These are phyloP conservation scores for Decorospora gaudefroyi DNA, from an alignment of 2,329 filamentous ascomycete species.

Conservation along the genomic window DNA sequence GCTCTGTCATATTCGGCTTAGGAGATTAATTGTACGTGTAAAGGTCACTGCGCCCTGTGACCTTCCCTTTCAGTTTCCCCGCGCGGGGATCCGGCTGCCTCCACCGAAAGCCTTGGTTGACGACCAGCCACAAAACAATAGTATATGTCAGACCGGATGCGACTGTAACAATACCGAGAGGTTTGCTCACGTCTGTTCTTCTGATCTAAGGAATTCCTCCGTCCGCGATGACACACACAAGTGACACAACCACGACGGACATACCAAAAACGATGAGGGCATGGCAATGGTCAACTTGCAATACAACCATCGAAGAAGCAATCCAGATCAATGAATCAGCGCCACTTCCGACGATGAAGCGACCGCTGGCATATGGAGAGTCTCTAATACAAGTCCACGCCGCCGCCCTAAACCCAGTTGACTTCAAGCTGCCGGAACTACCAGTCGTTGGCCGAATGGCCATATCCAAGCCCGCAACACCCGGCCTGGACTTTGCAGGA, in stretches of 20 bases:
- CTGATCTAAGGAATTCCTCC: too few relatives aligned
- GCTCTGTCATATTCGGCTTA: too few relatives aligned
- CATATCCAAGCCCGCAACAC: slow-evolving; percentile 30
- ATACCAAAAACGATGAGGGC: slow-evolving; percentile 29
- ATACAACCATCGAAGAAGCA: slow-evolving; percentile 18
- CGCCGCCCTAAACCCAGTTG: slow-evolving; percentile 32
- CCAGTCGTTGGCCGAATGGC: slow-evolving; percentile 23
- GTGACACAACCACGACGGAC: slow-evolving; percentile 2
- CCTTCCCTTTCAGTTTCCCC: slow-evolving; percentile 3
- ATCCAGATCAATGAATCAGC: slow-evolving; percentile 16
- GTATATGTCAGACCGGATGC: slow-evolving; percentile 5
- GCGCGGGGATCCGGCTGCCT: slow-evolving; percentile 13
- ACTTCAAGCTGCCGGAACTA: slow-evolving; percentile 30
- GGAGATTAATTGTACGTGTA: too few relatives aligned
- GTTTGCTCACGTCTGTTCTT: not conserved
- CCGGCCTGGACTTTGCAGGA: slow-evolving; percentile 29
- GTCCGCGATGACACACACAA: too few relatives aligned
- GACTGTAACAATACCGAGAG: too few relatives aligned
- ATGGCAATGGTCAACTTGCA: slow-evolving; percentile 29
- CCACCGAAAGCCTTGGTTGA: slow-evolving; percentile 3
- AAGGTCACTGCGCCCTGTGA: not conserved
- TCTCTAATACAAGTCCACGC: slow-evolving; percentile 22
- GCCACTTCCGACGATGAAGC: slow-evolving; percentile 6
- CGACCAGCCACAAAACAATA: not conserved
- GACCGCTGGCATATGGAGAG: slow-evolving; percentile 14